phyloP scores from a whole-genome alignment of 495 filamentous ascomycete species.

The Aspergillus funiculosus region DNA sequence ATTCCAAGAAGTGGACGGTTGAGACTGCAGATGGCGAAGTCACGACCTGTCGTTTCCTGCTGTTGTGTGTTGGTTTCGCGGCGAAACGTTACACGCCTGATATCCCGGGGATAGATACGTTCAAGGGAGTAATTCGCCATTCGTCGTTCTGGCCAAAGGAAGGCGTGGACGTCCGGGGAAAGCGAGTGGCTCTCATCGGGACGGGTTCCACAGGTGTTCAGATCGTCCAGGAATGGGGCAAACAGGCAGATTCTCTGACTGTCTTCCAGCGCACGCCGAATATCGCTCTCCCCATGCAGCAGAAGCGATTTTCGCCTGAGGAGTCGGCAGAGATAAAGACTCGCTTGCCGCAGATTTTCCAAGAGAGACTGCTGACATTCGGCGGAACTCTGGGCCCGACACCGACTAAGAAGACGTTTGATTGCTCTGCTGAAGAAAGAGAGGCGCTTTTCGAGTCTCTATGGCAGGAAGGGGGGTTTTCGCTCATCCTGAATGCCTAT shows the following conservation, averaged over 20 bases:
- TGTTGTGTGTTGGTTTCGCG: conserved; percentile 27
- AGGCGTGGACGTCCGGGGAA: background rate
- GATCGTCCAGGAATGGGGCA: conserved; percentile 39
- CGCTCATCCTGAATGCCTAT: too few relatives aligned
- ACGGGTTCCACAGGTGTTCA: conserved; percentile 51
- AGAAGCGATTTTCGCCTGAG: conserved; percentile 22
- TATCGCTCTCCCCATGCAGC: conserved; percentile 43
- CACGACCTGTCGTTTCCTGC: conserved; percentile 38
- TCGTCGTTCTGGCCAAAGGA: background rate
- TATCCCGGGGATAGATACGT: conserved; percentile 24
- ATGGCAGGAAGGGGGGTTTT: too few relatives aligned
- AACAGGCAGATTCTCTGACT: conserved; percentile 31
- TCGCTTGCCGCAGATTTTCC: background rate
- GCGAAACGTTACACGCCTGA: conserved; percentile 32
- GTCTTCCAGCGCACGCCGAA: conserved; percentile 52
- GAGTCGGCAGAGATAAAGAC: background rate
- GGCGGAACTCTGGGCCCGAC: too few relatives aligned
- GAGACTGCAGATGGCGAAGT: conserved; percentile 35
- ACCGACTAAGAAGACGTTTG: too few relatives aligned
- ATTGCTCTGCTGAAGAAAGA: too few relatives aligned
- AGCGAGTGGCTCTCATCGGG: conserved; percentile 30
- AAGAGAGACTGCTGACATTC: too few relatives aligned
- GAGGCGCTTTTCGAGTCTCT: too few relatives aligned
- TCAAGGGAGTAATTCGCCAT: conserved; percentile 30
- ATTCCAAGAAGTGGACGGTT: conserved; percentile 41